phyloP scores from a whole-genome alignment of 805 yeast genomes.

The Spathaspora arborariae region DNA sequence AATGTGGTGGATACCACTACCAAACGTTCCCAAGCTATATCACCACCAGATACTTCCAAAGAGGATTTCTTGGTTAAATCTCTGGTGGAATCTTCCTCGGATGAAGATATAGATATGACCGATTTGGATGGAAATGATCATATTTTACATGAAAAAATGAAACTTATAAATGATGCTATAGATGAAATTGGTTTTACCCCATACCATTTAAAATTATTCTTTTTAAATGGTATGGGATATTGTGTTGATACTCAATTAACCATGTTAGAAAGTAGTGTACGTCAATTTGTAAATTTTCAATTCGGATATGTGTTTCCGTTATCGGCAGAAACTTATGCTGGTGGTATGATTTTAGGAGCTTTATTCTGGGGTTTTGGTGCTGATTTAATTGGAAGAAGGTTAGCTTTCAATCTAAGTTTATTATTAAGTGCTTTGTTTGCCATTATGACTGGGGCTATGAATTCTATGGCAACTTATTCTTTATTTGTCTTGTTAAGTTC shows the following conservation, averaged over 20 bases:
- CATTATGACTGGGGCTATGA: constrained; percentile 23
- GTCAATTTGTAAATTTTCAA: constrained; percentile 45
- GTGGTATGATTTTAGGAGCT: constrained; percentile 50
- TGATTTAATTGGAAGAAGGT: constrained; percentile 51
- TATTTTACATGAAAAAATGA: constrained; percentile 25
- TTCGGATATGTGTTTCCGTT: constrained; percentile 42
- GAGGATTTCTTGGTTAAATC: not conserved
- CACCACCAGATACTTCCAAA: not conserved
- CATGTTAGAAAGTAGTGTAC: constrained; percentile 44
- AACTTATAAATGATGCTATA: constrained; percentile 26
- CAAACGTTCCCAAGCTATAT: no score
- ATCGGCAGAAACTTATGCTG: constrained; percentile 35
- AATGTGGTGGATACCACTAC: no score
- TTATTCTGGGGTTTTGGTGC: constrained; percentile 54
- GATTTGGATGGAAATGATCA: constrained; percentile 27
- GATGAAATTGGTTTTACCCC: constrained; percentile 47
- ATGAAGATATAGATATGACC: constrained; percentile 12
- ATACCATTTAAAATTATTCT: constrained; percentile 48
- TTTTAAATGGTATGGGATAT: constrained; percentile 55
- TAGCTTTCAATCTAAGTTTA: constrained; percentile 41
- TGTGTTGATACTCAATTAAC: constrained; percentile 52
- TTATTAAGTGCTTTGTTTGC: constrained; percentile 19
- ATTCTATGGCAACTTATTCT: constrained; percentile 21
- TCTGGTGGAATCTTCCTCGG: not conserved
- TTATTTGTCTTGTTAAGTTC: constrained; percentile 19